phyloP scores from a whole-genome alignment of 2,329 filamentous ascomycete species.

The Fusarium dimerum region DNA sequence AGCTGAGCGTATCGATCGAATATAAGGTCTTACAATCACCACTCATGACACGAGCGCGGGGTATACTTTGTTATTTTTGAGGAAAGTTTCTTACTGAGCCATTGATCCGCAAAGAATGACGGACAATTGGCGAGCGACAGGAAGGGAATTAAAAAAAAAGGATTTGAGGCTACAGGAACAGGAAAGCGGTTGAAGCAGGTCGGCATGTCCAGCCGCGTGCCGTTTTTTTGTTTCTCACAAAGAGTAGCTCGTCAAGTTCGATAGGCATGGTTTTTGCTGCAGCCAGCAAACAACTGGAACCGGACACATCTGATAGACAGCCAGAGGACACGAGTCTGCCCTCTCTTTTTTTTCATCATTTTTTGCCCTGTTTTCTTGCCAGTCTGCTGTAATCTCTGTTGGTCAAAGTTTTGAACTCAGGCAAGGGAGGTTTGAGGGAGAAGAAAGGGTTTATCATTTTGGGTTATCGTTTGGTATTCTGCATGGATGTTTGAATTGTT shows the following conservation, averaged over 20 bases:
- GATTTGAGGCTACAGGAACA: slow-evolving; percentile 28
- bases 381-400: slow-evolving; percentile 23
- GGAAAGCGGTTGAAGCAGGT: slow-evolving; percentile 28
- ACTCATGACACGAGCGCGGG: slow-evolving; percentile 30
- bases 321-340: slow-evolving; percentile 26
- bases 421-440: slow-evolving; percentile 9
- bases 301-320: slow-evolving; percentile 31
- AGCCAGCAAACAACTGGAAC: slow-evolving; percentile 26
- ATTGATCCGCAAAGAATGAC: slow-evolving; percentile 20
- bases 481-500: slow-evolving; percentile 21
- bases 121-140: slow-evolving; percentile 22
- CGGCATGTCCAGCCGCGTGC: slow-evolving; percentile 25
- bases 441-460: slow-evolving; percentile 10
- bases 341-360: slow-evolving; percentile 16
- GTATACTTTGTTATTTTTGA: slow-evolving; percentile 19
- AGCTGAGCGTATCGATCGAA: slow-evolving; percentile 62
- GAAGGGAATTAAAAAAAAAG: slow-evolving; percentile 9
- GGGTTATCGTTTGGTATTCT: slow-evolving; percentile 15
- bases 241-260: slow-evolving; percentile 29
- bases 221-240: slow-evolving; percentile 19
- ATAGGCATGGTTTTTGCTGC: slow-evolving; percentile 29
- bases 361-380: slow-evolving; percentile 25
- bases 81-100: slow-evolving; percentile 22
- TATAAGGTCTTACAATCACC: slow-evolving; percentile 16
- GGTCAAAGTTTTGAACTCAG: neutral